A percentile compares a stretch with the other conserved stretches of the same genome.
phyloP scores from a whole-genome alignment of 257 asterid genomes.

The Nicotiana obtusifolia region DNA sequence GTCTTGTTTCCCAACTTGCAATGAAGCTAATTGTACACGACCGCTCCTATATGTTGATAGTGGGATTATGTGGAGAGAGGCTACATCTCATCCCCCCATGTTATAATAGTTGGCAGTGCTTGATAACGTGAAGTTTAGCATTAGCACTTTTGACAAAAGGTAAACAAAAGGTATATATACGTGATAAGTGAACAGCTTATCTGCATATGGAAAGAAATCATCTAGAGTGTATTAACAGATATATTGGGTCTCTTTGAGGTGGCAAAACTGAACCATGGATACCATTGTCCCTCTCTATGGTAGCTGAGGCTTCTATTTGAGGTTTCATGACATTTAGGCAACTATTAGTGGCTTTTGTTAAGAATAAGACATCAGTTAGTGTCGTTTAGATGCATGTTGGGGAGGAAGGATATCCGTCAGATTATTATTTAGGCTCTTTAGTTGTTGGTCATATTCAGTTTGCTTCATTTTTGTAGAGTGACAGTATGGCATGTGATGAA shows the following conservation, averaged over 20 bases:
- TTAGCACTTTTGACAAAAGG: neutral
- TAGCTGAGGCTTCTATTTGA: neutral
- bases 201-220: neutral
- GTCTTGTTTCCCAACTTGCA: too few species aligned
- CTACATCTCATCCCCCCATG: neutral
- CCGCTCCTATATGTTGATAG: neutral
- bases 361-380: neutral
- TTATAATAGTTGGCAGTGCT: neutral
- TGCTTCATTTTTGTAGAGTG: neutral
- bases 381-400: neutral
- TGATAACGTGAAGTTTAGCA: neutral
- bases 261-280: neutral
- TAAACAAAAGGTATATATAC: neutral
- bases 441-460: neutral
- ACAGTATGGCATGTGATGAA: neutral
- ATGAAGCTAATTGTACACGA: neutral
- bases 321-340: neutral
- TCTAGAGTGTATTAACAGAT: neutral
- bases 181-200: neutral
- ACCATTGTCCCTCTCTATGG: neutral
- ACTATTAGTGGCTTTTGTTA: neutral
- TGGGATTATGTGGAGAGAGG: neutral
- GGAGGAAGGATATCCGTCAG: neutral
- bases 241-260: neutral
- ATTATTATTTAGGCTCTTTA: neutral